Evolutionary conservation across 176 grass and related monocot species (phyloP), one percentile per base, ranked within the genome.

Genomic region (Alloteropsis semialata): DNA sequence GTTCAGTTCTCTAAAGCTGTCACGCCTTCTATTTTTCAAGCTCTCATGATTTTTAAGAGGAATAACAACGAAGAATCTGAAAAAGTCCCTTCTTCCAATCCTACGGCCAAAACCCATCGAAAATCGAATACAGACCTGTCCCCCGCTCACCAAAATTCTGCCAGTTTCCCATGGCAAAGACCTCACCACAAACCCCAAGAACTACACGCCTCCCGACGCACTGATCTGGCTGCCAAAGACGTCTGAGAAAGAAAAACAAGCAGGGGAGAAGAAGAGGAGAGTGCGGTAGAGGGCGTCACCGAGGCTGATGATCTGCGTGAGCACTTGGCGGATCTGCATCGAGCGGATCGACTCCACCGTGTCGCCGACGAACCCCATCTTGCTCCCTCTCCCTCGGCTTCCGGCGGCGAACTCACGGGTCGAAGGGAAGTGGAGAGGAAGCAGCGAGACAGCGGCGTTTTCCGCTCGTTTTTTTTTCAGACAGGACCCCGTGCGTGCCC

Each of bases 261-360:
- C 27, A 15, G 53, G 10, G 15, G 18, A 54, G 24, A 48, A 24
- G 12, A 10, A 39, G n/a, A 80, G n/a, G n/a, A 72, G 16, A 33
- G 46, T 6, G 3, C 3, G 45, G 44, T 1, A 57, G 49, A 72
- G 39, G 49, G 68, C 32, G 25, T 81, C 61, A 93, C 94, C 0
- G 34, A 93, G 65, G 82, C 90, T 93, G 84, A 96, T 66, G 72
- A 93, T 93, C 75, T 96, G 86, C 32, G 75, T 56, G 39, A 91
- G 76, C 48, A 87, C 71, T 2, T 93, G 86, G 70, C 88, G 89
- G 72, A 91, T 69, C 88, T 89, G 90, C 55, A 91, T 71, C 42
- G 88, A 93, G 43, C 83, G 86, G 76, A 96, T 89, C 25, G 85
- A 89, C 37, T 96, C 93, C 61, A 96, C 19, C 76, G 79, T 46